Conservation (phyloP, 768 basidiomycete species). For the Rhizopogon rudus region DNA sequence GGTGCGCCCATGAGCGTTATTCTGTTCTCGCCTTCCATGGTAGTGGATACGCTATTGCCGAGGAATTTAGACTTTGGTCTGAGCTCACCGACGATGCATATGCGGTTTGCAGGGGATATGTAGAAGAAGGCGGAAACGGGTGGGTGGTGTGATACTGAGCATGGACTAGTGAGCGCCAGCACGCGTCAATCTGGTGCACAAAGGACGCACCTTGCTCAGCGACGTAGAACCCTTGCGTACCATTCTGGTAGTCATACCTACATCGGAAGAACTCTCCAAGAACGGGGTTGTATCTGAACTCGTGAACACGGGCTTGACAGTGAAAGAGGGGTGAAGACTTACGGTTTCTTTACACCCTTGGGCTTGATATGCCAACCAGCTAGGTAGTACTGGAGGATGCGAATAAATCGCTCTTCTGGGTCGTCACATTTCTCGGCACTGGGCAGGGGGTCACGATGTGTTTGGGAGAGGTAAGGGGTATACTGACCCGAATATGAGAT, state of each 20-base stretch:
- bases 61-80: conserved; percentile 95
- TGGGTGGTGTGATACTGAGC: conserved; percentile 89
- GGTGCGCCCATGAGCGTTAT: conserved; percentile 78
- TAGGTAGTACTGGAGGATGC: conserved; percentile 90
- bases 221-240: conserved; percentile 92
- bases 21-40: conserved; percentile 94
- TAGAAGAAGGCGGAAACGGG: conserved; percentile 96
- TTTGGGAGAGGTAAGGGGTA: not conserved
- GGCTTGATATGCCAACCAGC: conserved; percentile 99
- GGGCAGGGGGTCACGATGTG: conserved; percentile 7
- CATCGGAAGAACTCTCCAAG: conserved; percentile 98
- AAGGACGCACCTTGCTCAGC: conserved; percentile 78
- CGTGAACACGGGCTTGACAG: conserved; percentile 3
- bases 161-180: conserved; percentile 2
- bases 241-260: conserved; percentile 87
- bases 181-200: not conserved
- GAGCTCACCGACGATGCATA: conserved; percentile 88
- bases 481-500: conserved; percentile 89
- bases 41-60: conserved; percentile 94
- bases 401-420: conserved; percentile 86
- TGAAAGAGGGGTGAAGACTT: conserved; percentile 26
- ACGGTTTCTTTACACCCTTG: conserved; percentile 99
- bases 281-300: conserved; percentile 85
- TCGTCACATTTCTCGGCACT: conserved; percentile 80
- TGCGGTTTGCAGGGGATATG: conserved; percentile 83